Evolutionary conservation across 768 basidiomycete genomes (phyloP), one percentile per base, ranked within the genome.

Genomic region (Agrocybe praecox): DNA sequence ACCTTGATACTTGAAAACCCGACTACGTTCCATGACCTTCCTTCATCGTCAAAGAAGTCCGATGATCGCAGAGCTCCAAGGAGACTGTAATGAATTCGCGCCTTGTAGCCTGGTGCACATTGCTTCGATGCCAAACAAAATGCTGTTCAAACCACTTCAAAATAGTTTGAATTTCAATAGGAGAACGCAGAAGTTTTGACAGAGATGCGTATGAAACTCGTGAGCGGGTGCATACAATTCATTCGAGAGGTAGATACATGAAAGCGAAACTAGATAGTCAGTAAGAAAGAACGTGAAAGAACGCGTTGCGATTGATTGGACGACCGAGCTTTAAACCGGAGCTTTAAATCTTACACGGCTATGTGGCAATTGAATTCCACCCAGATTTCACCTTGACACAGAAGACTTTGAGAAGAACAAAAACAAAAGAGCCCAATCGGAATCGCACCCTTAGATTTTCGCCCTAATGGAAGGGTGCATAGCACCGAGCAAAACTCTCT

Each of bases 401-500:
- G n/a, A n/a, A n/a, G n/a, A n/a, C n/a, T 29, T 29, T 29, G 26
- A 9, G 26, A 29, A 29, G 26, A 29, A 29, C 26, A 29, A 29
- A 29, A 29, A 29, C 26, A 29, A 29, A 29, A 9, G n/a, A 15
- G 12, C 14, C 36, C n/a, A 40, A 40, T 14, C 12, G 12, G n/a
- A n/a, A n/a, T n/a, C 36, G 26, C 26, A 29, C 9, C 26, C 26
- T 9, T 40, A 40, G 5, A 40, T 40, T 40, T 40, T 40, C 6
- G 36, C 36, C n/a, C 36, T 40, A 12, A 40, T 40, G 14, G 36
- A 40, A 9, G 72, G 72, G 52, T 73, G 72, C 17, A 72, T 57
- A 2, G 62, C 74, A 29, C 72, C 73, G 1, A 76, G 63, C 10
- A 76, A 60, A 49, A 74, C 73, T 26, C 70, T 64, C 33, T 69